Conservation (phyloP, 2,329 filamentous ascomycete genomes). For the Pyrenophora graminea region DNA sequence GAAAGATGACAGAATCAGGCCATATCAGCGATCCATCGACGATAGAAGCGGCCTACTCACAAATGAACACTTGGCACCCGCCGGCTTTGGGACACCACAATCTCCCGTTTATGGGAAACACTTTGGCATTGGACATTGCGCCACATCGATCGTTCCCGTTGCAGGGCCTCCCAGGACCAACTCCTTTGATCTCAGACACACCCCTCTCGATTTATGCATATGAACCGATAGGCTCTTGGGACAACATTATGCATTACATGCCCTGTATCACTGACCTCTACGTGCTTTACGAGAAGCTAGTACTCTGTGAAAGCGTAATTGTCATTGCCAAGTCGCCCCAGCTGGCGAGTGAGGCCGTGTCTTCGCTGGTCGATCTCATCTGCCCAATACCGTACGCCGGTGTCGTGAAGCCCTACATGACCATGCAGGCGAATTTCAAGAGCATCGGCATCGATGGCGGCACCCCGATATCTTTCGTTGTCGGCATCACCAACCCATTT, state of each 20-base stretch:
- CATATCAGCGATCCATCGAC: constrained; percentile 47
- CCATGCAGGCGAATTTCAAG: constrained; percentile 51
- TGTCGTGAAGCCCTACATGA: constrained; percentile 48
- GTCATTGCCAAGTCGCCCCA: constrained; percentile 50
- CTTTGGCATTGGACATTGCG: constrained; percentile 46
- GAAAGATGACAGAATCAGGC: constrained; percentile 44
- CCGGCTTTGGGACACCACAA: constrained; percentile 45
- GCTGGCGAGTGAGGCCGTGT: constrained; percentile 47
- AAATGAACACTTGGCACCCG: constrained; percentile 45
- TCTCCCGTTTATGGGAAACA: constrained; percentile 46
- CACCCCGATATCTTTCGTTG: constrained; percentile 44
- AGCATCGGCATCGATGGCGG: constrained; percentile 47
- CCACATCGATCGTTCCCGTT: constrained; percentile 48
- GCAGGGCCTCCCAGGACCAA: constrained; percentile 43
- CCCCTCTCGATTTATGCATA: constrained; percentile 46
- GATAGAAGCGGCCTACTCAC: constrained; percentile 44
- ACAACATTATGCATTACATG: constrained; percentile 46
- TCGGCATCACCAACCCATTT: constrained; percentile 51
- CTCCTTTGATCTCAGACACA: constrained; percentile 37
- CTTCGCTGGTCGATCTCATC: constrained; percentile 47
- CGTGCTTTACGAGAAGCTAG: constrained; percentile 47
- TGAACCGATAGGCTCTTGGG: constrained; percentile 47
- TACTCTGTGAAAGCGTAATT: constrained; percentile 48
- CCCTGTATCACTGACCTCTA: constrained; percentile 49
- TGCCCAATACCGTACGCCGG: constrained; percentile 49